A percentile compares a stretch with the other conserved stretches of the same genome.
Conservation (phyloP, 345 rosid genomes). For the Brassica carinata region DNA sequence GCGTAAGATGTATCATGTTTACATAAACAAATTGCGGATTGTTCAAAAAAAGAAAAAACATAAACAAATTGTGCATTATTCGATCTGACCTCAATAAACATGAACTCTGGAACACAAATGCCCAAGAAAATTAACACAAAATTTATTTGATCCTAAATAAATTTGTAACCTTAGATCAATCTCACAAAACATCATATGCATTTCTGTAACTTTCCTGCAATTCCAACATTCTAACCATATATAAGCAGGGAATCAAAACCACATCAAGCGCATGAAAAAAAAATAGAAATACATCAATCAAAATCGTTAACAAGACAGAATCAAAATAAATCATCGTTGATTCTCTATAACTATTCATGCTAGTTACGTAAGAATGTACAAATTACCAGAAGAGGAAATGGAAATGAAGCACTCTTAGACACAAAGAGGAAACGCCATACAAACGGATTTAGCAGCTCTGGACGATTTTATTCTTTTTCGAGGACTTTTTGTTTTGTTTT, state of each 20-base stretch:
- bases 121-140: neutral
- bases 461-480: neutral
- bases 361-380: neutral
- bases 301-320: neutral
- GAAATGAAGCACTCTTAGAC: constrained; percentile 35
- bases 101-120: neutral
- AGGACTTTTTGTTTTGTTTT: constrained; percentile 11
- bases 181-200: neutral
- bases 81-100: neutral
- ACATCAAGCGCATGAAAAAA: neutral
- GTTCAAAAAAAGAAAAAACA: neutral
- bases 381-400: constrained; percentile 26
- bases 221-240: neutral
- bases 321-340: neutral
- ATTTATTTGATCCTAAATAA: neutral
- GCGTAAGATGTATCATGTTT: neutral
- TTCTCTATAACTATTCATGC: neutral
- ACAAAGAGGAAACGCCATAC: constrained; percentile 40
- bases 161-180: neutral
- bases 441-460: constrained; percentile 19
- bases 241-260: neutral
- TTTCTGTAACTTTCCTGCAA: neutral
- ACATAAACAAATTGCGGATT: neutral
- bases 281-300: neutral
- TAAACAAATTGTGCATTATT: neutral